phyloP scores from a whole-genome alignment of 2,329 filamentous ascomycete species.

The Cladosporium austrohemisphaericum region DNA sequence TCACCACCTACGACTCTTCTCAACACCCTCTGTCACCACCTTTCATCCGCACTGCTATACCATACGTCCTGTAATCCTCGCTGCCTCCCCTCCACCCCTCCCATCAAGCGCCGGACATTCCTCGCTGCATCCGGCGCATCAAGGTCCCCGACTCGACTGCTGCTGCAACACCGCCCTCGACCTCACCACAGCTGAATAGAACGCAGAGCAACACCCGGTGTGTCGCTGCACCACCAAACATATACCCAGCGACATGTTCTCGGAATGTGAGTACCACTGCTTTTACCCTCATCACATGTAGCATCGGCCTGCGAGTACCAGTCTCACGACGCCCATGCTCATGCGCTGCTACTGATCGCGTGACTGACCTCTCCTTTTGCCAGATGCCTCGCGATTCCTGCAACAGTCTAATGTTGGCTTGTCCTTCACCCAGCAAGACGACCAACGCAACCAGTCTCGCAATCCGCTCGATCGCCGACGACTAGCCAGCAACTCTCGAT shows the following conservation, averaged over 20 bases:
- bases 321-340: slow-evolving; percentile 20
- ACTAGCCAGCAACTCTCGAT: slow-evolving; percentile 46
- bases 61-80: not conserved
- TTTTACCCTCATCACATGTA: slow-evolving; percentile 27
- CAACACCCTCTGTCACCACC: not conserved
- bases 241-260: slow-evolving; percentile 61
- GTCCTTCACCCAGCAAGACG: slow-evolving; percentile 58
- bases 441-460: slow-evolving; percentile 39
- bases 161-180: not conserved
- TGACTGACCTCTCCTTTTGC: slow-evolving; percentile 38
- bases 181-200: slow-evolving; percentile 7
- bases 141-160: too few relatives aligned
- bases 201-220: not conserved
- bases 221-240: not conserved
- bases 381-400: slow-evolving; percentile 94
- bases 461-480: slow-evolving; percentile 48
- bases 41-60: not conserved
- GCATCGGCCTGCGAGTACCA: not conserved
- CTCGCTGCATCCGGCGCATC: slow-evolving; percentile 16
- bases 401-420: slow-evolving; percentile 93
- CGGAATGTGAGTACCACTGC: slow-evolving; percentile 67
- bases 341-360: slow-evolving; percentile 36
- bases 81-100: not conserved
- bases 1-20: not conserved
- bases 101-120: slow-evolving; percentile 7